Conservation (phyloP, 495 filamentous ascomycete species). For the Penicillium salamii region DNA sequence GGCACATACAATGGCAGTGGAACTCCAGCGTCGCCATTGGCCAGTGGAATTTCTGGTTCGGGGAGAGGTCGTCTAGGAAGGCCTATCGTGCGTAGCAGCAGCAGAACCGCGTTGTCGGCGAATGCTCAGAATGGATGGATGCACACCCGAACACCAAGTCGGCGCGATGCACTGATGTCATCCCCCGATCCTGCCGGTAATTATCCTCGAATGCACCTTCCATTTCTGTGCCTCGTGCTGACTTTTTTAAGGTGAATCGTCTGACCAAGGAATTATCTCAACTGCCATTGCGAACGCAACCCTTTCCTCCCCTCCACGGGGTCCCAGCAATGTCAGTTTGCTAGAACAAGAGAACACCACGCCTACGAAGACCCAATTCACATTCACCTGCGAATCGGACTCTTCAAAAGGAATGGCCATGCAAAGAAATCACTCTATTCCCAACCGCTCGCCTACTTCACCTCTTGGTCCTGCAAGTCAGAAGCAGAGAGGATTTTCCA, state of each 20-base stretch:
- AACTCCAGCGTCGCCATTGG: conserved; percentile 45
- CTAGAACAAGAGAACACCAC: conserved; percentile 65
- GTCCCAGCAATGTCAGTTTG: conserved; percentile 72
- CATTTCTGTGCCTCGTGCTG: conserved; percentile 3
- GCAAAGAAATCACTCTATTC: conserved; percentile 38
- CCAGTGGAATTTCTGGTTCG: conserved; percentile 70
- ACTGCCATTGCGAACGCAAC: conserved; percentile 86
- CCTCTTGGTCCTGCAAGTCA: conserved; percentile 25
- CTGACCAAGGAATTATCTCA: conserved; percentile 77
- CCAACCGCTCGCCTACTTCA: conserved; percentile 35
- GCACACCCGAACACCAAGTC: conserved; percentile 30
- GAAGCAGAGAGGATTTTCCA: conserved; percentile 43
- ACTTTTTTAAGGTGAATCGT: conserved; percentile 30
- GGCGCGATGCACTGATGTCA: conserved; percentile 40
- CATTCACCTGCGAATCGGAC: conserved; percentile 83
- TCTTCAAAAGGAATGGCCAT: conserved; percentile 60
- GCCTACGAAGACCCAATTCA: conserved; percentile 77
- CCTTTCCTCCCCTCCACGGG: conserved; percentile 55
- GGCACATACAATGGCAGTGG: conserved; percentile 58
- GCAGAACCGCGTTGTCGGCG: conserved; percentile 61
- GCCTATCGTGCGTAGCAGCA: conserved; percentile 45
- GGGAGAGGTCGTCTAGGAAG: conserved; percentile 78
- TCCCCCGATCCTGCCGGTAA: conserved; percentile 39
- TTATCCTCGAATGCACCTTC: not conserved
- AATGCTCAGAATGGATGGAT: conserved; percentile 39